Evolutionary conservation across 2,329 filamentous ascomycete species (phyloP), one percentile per base, ranked within the genome.

Genomic region (Aspergillus piperis): DNA sequence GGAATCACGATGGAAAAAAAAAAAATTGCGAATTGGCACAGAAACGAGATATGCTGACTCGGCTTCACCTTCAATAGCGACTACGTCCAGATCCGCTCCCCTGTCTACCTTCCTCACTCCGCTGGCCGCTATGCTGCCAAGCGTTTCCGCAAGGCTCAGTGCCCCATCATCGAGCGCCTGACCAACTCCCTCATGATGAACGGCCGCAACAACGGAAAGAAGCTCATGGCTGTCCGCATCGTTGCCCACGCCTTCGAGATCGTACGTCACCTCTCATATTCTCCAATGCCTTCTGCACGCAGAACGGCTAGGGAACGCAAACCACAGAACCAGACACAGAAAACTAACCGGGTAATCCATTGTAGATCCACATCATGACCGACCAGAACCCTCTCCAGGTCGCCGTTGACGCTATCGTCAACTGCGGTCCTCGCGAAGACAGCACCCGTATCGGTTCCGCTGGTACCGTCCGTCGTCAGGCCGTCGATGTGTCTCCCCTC

Each of bases 181-280:
- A 99, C 95, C 88, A 99, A 99, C 91, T 98, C 95, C 64, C 90
- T 99, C 81, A 99, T 99, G 96, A 98, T 98, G 94, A 96, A 99
- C 90, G 95, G 95, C 84, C 95, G 95, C 85, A 99, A 99, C 91
- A 99, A 97, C 91, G 95, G 95, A 84, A 99, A 99, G 91, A 99
- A 99, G 92, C 89, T 98, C 80, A 97, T 96, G 93, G 96, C 95
- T 80, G 94, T 98, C 82, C 92, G 95, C 84, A 99, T 99, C 75
- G 93, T 99, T 77, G 93, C 93, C 74, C 95, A 99, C 87, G 84
- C 94, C 76, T 99, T 99, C 84, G 96, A 99, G 88, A 99, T 99
- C 81, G 94, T 97, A 90, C 82, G 91, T 90, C 27, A 55, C 53
- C 53, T n/a, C 13, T 17, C 25, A 17, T 42, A 7, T 42, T 19